Base-by-base conservation (phyloP, 169 alveolate genomes). In the Plasmodium vinckei region DNA sequence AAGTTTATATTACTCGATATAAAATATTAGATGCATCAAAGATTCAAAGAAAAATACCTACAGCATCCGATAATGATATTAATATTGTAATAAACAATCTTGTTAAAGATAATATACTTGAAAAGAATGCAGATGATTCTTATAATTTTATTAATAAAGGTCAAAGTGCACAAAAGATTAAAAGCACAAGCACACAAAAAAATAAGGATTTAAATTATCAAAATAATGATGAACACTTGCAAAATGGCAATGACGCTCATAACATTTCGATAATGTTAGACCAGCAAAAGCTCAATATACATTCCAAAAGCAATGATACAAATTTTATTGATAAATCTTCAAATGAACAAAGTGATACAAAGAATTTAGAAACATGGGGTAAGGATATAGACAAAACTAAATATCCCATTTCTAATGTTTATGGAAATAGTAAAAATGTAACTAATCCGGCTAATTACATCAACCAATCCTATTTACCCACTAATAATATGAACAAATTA, bases 21-120 rank as follows among this genome's bases (percentile, higher is more conserved):
- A 77, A 77, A 77, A 77, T 77, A 63, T 46, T 77, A 56, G 53
- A 69, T 44, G 63, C 49, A 27, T 23, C 63, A 47, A 77, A 53
- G 51, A 77, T 77, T 12, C 63, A 10, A 44, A 25, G 47, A 15
- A 77, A 64, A 23, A 63, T 64, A 21, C 88, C 88, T 1, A 64
- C 27, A 15, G 88, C 51, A 42, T 57, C 88, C 39, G 49, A 49
- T 42, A 63, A 57, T 46, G 88, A 77, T n/a, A 77, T 77, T 39
- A 60, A 77, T 46, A 77, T 9, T 17, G 75, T 77, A 21, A n/a
- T 77, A 46, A 57, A 77, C 6, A 65, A 77, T 42, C 54, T 77
- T 12, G 10, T 77, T n/a, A n/a, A 21, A 0, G 88, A 77, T 1
- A 63, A 77, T 9, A 64, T 77, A 21, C 63, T 77, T 64, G 65